Evolutionary conservation across 2,329 filamentous ascomycete genomes (phyloP).

Genomic region (Talaromyces verruculosus): DNA sequence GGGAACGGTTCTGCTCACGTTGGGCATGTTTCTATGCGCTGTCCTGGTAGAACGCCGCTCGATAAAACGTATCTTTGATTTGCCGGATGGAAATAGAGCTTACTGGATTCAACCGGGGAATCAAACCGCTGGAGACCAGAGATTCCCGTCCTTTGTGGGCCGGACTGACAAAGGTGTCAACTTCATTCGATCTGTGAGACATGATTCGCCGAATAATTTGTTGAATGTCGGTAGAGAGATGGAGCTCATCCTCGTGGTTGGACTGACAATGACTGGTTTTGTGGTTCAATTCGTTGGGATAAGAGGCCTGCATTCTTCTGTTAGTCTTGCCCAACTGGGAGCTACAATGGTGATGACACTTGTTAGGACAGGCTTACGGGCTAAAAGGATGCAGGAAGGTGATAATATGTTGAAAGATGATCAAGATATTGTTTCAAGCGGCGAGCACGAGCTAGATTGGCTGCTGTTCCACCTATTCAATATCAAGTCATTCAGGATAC

Average conservation of each 20-base stretch:
- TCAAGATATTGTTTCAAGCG: constrained; percentile 26
- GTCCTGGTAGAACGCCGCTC: constrained; percentile 38
- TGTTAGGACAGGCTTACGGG: constrained; percentile 37
- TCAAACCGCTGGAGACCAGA: constrained; percentile 41
- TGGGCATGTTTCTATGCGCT: constrained; percentile 39
- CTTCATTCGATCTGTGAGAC: constrained; percentile 26
- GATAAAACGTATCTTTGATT: constrained; percentile 27
- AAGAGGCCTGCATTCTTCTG: constrained; percentile 39
- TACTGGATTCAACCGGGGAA: constrained; percentile 43
- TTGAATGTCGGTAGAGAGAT: too few species aligned
- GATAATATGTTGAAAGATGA: constrained; percentile 30
- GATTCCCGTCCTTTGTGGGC: constrained; percentile 39
- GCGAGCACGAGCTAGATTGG: constrained; percentile 36
- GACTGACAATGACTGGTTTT: constrained; percentile 38
- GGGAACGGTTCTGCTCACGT: constrained; percentile 35
- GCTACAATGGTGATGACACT: constrained; percentile 40
- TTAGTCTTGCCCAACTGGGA: constrained; percentile 38
- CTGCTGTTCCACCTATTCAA: too few species aligned
- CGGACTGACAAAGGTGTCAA: constrained; percentile 25
- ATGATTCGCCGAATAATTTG: too few species aligned
- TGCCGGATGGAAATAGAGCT: constrained; percentile 31
- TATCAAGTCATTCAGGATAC: constrained; percentile 30
- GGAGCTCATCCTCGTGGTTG: too few species aligned
- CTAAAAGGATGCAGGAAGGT: constrained; percentile 32
- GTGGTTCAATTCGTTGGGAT: constrained; percentile 43